phyloP scores from a whole-genome alignment of 805 yeast genomes.

The Pichia cephalocereana region DNA sequence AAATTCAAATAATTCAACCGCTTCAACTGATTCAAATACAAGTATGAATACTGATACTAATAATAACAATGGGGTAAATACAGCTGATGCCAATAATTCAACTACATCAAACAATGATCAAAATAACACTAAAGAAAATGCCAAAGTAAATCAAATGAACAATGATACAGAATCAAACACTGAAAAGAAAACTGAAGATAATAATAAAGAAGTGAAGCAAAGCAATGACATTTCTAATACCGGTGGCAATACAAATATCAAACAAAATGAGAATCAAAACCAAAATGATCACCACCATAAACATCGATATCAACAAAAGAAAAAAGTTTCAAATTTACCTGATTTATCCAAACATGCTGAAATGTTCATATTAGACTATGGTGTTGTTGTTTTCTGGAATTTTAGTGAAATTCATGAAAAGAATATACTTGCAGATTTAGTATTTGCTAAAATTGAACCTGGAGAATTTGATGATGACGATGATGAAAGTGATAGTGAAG shows the following conservation, averaged over 20 bases:
- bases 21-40: background rate
- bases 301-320: slow-evolving; percentile 1
- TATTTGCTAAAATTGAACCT: slow-evolving; percentile 44
- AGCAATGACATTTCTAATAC: no score
- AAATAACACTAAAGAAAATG: no score
- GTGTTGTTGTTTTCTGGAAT: slow-evolving; percentile 98
- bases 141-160: no score
- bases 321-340: slow-evolving; percentile 19
- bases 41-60: background rate
- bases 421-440: slow-evolving; percentile 84
- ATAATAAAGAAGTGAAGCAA: background rate
- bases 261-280: background rate
- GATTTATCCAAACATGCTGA: slow-evolving; percentile 68
- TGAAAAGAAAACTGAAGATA: background rate
- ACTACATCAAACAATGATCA: no score
- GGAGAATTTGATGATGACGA: slow-evolving; percentile 37
- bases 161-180: no score
- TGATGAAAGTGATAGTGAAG: slow-evolving; percentile 24
- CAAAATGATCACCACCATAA: background rate
- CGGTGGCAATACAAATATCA: no score
- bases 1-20: background rate
- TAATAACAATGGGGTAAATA: no score
- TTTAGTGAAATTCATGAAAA: slow-evolving; percentile 88
- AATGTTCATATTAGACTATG: slow-evolving; percentile 81
- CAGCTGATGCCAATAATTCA: no score